Percentiles rank a stretch among this genome's conserved stretches.
phyloP scores from a whole-genome alignment of 2,329 filamentous ascomycete species.

The Aspergillus ustus region DNA sequence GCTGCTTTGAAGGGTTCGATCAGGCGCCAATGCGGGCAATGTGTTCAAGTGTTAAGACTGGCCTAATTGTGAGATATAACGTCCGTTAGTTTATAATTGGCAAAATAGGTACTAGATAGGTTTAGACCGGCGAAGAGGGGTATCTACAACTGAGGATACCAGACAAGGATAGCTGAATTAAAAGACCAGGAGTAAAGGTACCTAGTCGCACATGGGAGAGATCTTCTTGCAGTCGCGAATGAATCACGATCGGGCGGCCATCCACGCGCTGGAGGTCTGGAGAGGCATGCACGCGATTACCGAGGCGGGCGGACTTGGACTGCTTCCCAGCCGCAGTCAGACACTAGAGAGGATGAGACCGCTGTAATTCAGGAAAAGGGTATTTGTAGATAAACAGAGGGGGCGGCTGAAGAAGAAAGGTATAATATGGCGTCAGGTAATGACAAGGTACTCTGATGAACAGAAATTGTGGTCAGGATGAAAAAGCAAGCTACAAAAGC shows the following conservation, averaged over 20 bases:
- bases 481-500: neutral
- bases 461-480: conserved; percentile 14
- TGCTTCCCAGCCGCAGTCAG: conserved; percentile 5
- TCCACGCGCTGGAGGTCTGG: conserved; percentile 29
- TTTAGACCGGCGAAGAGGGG: conserved; percentile 12
- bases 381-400: neutral
- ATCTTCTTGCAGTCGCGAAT: conserved; percentile 28
- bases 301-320: conserved; percentile 24
- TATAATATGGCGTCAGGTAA: conserved; percentile 17
- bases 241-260: conserved; percentile 29
- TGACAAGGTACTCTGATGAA: conserved; percentile 8
- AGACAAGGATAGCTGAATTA: neutral
- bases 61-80: conserved; percentile 9
- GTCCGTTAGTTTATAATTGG: conserved; percentile 15
- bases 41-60: conserved; percentile 8
- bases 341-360: conserved; percentile 11
- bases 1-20: conserved; percentile 10
- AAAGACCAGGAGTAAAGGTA: conserved; percentile 16
- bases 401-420: neutral
- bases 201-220: conserved; percentile 25
- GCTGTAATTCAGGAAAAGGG: neutral
- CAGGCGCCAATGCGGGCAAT: conserved; percentile 4
- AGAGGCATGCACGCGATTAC: conserved; percentile 32
- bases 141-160: neutral
- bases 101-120: neutral